phyloP scores from a whole-genome alignment of 768 basidiomycete species.

The Pisolithus sp. region DNA sequence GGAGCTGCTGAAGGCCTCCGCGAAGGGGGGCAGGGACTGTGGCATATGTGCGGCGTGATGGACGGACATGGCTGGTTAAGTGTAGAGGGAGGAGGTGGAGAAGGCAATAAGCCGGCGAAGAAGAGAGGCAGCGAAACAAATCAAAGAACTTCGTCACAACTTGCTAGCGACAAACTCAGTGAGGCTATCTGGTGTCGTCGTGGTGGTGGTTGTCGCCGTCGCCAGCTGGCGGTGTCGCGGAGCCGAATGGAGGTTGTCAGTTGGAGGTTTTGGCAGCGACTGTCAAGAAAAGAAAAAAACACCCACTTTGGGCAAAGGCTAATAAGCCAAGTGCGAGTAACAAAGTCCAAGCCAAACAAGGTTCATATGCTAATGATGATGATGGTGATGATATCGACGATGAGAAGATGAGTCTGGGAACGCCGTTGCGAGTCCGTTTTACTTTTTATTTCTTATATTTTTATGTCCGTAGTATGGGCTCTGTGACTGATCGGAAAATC shows the following conservation, averaged over 20 bases:
- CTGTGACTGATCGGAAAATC: background rate
- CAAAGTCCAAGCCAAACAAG: background rate
- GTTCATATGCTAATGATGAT: background rate
- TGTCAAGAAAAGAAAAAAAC: background rate
- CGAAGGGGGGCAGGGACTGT: slow-evolving; percentile 74
- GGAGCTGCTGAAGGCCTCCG: slow-evolving; percentile 61
- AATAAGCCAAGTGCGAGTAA: background rate
- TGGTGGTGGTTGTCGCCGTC: too few species aligned
- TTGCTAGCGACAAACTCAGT: too few species aligned
- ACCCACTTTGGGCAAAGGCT: background rate
- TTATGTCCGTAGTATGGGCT: background rate
- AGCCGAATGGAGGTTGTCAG: slow-evolving; percentile 11
- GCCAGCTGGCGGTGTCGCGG: slow-evolving; percentile 3
- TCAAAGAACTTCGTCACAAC: too few species aligned
- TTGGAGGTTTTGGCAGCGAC: background rate
- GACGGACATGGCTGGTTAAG: slow-evolving; percentile 32
- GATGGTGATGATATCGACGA: too few species aligned
- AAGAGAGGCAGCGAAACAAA: background rate
- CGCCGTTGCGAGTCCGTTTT: background rate
- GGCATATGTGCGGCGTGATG: slow-evolving; percentile 40
- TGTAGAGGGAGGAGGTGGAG: background rate
- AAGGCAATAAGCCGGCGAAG: slow-evolving; percentile 4
- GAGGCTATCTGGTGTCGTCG: too few species aligned
- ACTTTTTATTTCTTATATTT: background rate
- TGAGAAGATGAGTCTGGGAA: background rate